Conservation (phyloP, 306 rosid species). For the Cucumis hystrix region DNA sequence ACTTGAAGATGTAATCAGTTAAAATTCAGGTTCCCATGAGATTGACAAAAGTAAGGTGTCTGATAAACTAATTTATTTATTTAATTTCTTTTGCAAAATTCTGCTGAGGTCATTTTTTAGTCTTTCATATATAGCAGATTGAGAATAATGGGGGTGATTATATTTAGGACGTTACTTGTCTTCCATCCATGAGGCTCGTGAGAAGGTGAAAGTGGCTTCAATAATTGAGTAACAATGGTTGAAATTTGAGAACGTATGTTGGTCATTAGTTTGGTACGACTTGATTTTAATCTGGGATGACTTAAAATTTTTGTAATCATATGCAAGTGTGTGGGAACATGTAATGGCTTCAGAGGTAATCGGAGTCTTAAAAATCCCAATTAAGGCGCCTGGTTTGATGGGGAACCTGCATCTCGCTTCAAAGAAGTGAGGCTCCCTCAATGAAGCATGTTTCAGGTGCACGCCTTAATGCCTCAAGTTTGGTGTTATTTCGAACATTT, state of each 20-base stretch:
- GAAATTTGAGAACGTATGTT: constrained; percentile 9
- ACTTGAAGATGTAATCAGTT: constrained; percentile 46
- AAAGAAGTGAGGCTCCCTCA: not conserved
- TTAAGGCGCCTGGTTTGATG: not conserved
- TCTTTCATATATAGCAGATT: constrained; percentile 35
- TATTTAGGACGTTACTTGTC: constrained; percentile 55
- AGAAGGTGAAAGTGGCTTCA: constrained; percentile 57
- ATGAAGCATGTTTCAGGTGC: not conserved
- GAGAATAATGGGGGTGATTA: constrained; percentile 63
- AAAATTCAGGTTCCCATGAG: constrained; percentile 29
- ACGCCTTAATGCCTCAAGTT: not conserved
- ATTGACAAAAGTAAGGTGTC: constrained; percentile 92
- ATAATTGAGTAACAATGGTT: constrained; percentile 48
- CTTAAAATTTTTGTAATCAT: not conserved
- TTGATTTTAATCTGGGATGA: not conserved
- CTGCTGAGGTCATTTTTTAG: not conserved
- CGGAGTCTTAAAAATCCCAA: not conserved
- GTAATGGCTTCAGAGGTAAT: not conserved
- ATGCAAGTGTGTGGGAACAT: not conserved
- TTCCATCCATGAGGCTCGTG: constrained; percentile 65
- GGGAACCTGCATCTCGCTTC: not conserved
- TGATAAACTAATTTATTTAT: not conserved
- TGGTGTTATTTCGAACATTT: too few species aligned
- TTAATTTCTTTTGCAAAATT: not conserved
- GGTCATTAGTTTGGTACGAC: not conserved